Evolutionary conservation across 139 green algal species (phyloP).

Genomic region (Chlorella sp.): DNA sequence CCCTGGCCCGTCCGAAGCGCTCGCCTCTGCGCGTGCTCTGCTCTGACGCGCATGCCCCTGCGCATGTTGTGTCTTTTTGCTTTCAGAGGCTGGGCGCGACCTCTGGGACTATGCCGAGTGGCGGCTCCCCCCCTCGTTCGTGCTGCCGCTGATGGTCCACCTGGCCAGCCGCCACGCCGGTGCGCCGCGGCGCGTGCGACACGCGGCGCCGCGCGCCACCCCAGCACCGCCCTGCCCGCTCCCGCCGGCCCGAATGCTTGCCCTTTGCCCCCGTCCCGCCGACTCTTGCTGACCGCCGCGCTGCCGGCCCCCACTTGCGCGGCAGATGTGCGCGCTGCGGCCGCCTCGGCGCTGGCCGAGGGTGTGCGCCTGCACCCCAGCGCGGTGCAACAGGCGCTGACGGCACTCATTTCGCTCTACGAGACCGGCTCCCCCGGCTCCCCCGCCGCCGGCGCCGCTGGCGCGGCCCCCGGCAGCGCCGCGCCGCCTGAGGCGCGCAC

Average conservation of each 20-base stretch:
- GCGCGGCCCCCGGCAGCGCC: too few species aligned
- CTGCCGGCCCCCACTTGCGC: constrained; percentile 16
- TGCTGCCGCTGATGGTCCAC: constrained; percentile 33
- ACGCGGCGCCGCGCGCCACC: background rate
- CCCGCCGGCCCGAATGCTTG: too few species aligned
- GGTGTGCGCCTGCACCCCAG: constrained; percentile 38
- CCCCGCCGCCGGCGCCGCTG: too few species aligned
- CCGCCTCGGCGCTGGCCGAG: constrained; percentile 46
- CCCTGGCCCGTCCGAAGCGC: background rate
- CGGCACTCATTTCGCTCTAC: constrained; percentile 31
- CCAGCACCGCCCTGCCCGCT: background rate
- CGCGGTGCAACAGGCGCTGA: constrained; percentile 33
- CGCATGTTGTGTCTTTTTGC: background rate
- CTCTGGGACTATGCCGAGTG: constrained; percentile 56
- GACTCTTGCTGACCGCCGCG: constrained; percentile 23
- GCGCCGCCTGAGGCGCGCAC: too few species aligned
- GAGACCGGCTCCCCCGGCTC: too few species aligned
- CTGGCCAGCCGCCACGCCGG: constrained; percentile 29
- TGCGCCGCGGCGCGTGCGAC: background rate
- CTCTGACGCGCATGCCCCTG: background rate
- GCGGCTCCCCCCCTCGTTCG: constrained; percentile 22
- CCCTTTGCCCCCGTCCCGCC: too few species aligned
- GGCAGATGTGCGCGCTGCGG: constrained; percentile 50
- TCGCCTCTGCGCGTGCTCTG: background rate
- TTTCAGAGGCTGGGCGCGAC: constrained; percentile 28